These are phyloP conservation scores for Bathelium albidoporum DNA, from an alignment of 495 filamentous ascomycete species.

Conservation along the genomic window DNA sequence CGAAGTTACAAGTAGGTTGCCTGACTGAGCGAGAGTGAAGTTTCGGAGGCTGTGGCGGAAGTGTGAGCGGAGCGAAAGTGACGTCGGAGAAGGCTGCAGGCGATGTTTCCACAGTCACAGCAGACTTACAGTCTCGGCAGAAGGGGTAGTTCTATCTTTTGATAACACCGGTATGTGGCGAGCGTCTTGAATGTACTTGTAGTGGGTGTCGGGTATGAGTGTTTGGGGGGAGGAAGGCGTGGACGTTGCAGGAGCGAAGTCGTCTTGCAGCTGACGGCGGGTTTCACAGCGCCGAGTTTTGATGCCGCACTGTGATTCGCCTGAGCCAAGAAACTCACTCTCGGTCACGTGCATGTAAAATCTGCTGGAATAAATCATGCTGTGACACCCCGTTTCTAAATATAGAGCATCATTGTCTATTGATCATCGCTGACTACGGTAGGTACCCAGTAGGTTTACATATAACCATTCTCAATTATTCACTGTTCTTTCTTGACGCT, in stretches of 20 bases:
- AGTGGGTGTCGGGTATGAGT: slow-evolving; percentile 57
- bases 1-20: slow-evolving; percentile 11
- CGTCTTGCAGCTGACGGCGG: neutral
- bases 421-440: too few relatives aligned
- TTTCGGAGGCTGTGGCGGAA: neutral
- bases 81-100: neutral
- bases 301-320: neutral
- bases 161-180: neutral
- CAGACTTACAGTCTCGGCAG: neutral
- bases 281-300: neutral
- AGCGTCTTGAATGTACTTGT: neutral
- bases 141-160: neutral
- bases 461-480: too few relatives aligned
- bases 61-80: neutral
- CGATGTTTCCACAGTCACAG: neutral
- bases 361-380: too few relatives aligned
- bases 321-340: neutral
- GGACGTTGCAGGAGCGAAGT: slow-evolving; percentile 55
- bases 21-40: neutral
- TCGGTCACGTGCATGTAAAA: slow-evolving; percentile 18
- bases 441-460: too few relatives aligned
- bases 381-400: too few relatives aligned
- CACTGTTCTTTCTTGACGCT: too few relatives aligned
- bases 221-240: slow-evolving; percentile 48
- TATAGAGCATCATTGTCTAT: too few relatives aligned